Percentiles rank a stretch among this genome's conserved stretches.
phyloP scores from a whole-genome alignment of 495 filamentous ascomycete species.

The Mycothermus thermophilus region DNA sequence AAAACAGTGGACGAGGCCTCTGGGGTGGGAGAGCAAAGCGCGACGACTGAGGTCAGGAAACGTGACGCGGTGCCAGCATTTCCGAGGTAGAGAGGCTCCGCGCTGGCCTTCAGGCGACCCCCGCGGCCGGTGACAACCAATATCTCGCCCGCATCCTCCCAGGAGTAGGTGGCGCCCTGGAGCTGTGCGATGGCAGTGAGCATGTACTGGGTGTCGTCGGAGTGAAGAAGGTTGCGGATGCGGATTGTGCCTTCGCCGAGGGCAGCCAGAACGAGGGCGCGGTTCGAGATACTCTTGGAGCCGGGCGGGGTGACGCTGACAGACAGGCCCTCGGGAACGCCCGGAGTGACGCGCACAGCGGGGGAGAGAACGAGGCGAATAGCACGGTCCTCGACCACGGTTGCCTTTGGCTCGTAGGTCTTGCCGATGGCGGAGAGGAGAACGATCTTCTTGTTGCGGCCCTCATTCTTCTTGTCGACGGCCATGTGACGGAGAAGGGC shows the following conservation, averaged over 20 bases:
- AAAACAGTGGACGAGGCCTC: constrained; percentile 55
- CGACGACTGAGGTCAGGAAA: constrained; percentile 87
- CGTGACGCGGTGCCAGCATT: constrained; percentile 94
- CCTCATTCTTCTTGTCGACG: constrained; percentile 97
- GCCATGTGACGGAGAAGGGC: constrained; percentile 82
- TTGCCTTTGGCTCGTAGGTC: constrained; percentile 75
- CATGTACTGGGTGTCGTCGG: constrained; percentile 96
- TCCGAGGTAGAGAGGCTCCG: constrained; percentile 73
- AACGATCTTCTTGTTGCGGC: constrained; percentile 92
- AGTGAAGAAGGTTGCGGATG: constrained; percentile 84
- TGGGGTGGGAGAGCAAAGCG: constrained; percentile 59
- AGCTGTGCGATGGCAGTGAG: constrained; percentile 71
- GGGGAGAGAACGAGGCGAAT: constrained; percentile 76
- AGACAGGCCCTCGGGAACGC: constrained; percentile 45
- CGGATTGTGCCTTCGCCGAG: constrained; percentile 77
- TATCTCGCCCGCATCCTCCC: constrained; percentile 85
- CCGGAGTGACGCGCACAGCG: constrained; percentile 58
- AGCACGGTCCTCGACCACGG: constrained; percentile 69
- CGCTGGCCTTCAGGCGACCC: constrained; percentile 64
- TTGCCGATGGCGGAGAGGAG: constrained; percentile 81
- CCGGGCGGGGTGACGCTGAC: constrained; percentile 79
- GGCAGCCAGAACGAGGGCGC: constrained; percentile 82
- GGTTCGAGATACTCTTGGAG: constrained; percentile 96
- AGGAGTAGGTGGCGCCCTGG: constrained; percentile 80
- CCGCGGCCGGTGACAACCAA: constrained; percentile 85